These are phyloP conservation scores for Ascosphaera aggregata DNA, from an alignment of 2,329 filamentous ascomycete genomes.

Conservation along the genomic window DNA sequence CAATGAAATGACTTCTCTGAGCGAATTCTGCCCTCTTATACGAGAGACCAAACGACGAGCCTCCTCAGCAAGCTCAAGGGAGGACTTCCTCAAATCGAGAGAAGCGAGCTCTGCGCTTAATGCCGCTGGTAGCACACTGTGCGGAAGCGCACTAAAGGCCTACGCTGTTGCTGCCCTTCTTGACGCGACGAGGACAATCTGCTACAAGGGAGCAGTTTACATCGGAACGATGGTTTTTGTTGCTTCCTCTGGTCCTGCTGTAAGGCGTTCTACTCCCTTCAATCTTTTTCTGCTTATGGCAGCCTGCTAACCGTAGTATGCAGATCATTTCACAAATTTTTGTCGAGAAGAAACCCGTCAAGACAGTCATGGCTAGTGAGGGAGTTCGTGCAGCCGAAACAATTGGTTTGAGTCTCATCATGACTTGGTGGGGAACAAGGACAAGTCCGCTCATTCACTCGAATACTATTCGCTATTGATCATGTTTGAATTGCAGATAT, in stretches of 20 bases:
- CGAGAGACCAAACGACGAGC: slow-evolving; percentile 87
- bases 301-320: slow-evolving; percentile 3
- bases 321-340: slow-evolving; percentile 73
- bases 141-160: slow-evolving; percentile 70
- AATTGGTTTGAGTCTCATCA: slow-evolving; percentile 69
- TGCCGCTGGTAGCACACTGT: slow-evolving; percentile 72
- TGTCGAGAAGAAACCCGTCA: slow-evolving; percentile 75
- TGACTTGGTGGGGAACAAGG: slow-evolving; percentile 94
- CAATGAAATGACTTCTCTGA: slow-evolving; percentile 79
- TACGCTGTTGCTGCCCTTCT: slow-evolving; percentile 78
- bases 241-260: slow-evolving; percentile 66
- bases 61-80: slow-evolving; percentile 76
- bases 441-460: slow-evolving; percentile 50
- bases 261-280: slow-evolving; percentile 22
- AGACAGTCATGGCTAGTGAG: slow-evolving; percentile 69
- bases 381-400: slow-evolving; percentile 80
- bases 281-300: neutral
- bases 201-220: slow-evolving; percentile 94
- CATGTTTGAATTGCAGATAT: neutral
- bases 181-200: slow-evolving; percentile 86
- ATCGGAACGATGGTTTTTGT: slow-evolving; percentile 79
- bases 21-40: slow-evolving; percentile 71
- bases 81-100: slow-evolving; percentile 88
- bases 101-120: slow-evolving; percentile 72
- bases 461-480: neutral